These are phyloP conservation scores for Curvularia hawaiiensis DNA, from an alignment of 2,329 filamentous ascomycete genomes.

Conservation along the genomic window DNA sequence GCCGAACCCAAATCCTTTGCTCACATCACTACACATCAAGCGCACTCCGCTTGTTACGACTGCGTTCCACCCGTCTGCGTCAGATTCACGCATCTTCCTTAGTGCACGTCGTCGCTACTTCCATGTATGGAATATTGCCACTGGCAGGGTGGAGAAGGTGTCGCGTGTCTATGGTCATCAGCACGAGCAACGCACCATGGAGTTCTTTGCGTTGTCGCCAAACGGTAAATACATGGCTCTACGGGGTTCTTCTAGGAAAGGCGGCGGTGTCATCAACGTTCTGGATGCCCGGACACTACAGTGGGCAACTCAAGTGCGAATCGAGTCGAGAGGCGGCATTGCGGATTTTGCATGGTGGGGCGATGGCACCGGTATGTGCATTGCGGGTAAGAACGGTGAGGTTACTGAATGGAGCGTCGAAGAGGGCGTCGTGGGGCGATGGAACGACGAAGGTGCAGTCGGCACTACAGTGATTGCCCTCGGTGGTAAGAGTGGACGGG, in stretches of 20 bases:
- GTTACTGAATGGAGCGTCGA: slow-evolving; percentile 85
- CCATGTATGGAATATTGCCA: slow-evolving; percentile 88
- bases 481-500: slow-evolving; percentile 69
- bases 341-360: slow-evolving; percentile 95
- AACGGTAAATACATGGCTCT: slow-evolving; percentile 87
- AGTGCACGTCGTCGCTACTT: slow-evolving; percentile 89
- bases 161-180: slow-evolving; percentile 74
- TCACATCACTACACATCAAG: slow-evolving; percentile 88
- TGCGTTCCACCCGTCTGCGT: slow-evolving; percentile 71
- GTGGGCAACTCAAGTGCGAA: slow-evolving; percentile 81
- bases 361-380: slow-evolving; percentile 78
- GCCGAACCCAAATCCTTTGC: slow-evolving; percentile 80
- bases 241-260: slow-evolving; percentile 78
- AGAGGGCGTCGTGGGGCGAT: slow-evolving; percentile 74
- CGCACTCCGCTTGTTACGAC: slow-evolving; percentile 84
- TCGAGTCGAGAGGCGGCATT: slow-evolving; percentile 82
- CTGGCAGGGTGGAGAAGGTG: slow-evolving; percentile 82
- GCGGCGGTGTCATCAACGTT: slow-evolving; percentile 86
- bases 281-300: slow-evolving; percentile 80
- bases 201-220: slow-evolving; percentile 84
- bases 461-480: slow-evolving; percentile 82
- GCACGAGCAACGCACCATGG: slow-evolving; percentile 88
- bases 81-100: slow-evolving; percentile 81
- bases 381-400: slow-evolving; percentile 85
- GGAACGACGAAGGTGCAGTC: slow-evolving; percentile 88